Evolutionary conservation across 176 grass and related monocot species (phyloP).

Genomic region (Rhipidocladum racemiflorum): DNA sequence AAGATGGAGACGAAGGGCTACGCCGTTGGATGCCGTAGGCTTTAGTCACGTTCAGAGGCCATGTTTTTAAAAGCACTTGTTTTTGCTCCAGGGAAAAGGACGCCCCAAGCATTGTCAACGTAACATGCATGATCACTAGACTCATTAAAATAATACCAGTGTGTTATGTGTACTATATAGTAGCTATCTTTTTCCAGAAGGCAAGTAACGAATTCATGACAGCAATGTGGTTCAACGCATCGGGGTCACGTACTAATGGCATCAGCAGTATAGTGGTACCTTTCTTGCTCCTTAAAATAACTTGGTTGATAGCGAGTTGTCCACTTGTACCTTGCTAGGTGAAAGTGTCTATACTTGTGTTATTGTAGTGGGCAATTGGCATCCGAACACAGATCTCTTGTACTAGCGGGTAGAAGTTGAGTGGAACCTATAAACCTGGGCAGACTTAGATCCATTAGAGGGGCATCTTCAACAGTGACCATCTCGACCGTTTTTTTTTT

Average conservation of each 20-base stretch:
- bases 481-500: too few relatives aligned
- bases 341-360: constrained; percentile 29
- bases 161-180: not conserved
- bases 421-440: not conserved
- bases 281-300: constrained; percentile 26
- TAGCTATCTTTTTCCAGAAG: not conserved
- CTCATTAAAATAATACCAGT: not conserved
- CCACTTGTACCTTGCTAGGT: constrained; percentile 18
- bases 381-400: constrained; percentile 16
- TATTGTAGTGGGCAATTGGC: constrained; percentile 32
- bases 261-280: not conserved
- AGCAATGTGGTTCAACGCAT: not conserved
- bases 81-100: constrained; percentile 29
- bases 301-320: not conserved
- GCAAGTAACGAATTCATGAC: constrained; percentile 3
- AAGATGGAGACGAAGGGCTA: constrained; percentile 22
- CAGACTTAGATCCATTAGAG: not conserved
- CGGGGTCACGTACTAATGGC: not conserved
- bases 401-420: not conserved
- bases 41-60: constrained; percentile 51
- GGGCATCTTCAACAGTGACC: too few relatives aligned
- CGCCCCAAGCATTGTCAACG: constrained; percentile 32
- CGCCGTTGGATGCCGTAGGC: constrained; percentile 26
- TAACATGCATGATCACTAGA: not conserved
- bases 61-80: constrained; percentile 30